Base-by-base conservation (phyloP, 306 rosid species). In the Trifolium repens region DNA sequence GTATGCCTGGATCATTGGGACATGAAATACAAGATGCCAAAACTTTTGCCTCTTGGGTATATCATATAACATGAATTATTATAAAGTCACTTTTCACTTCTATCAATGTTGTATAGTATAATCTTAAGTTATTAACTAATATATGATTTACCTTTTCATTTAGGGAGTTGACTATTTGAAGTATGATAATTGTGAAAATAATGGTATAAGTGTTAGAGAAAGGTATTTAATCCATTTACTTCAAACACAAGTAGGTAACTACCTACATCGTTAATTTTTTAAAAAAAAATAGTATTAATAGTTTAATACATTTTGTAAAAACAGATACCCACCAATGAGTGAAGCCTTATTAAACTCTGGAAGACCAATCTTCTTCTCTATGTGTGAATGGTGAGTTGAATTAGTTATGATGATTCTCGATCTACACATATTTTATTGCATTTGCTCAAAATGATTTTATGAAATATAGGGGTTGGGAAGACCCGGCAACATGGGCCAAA, bases 41-140 rank as follows among this genome's bases (percentile, higher is more conserved):
- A 46, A 73, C 92, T 24, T 90, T 90, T 68, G 90, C 92, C 73
- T 87, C 89, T 13, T 87, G 96, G 96, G 96, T 90, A 64, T 4
- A 64, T 2, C 8, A 78, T 17, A 3, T 61, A 37, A 44, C 9
- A 16, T 15, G 7, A 12, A 61, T 60, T 1, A 22, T 54, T 22
- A 44, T 9, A 55, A 42, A 53, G 7, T 44, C 35, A 40, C 50
- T 32, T 67, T 40, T 26, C 68, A 50, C 47, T 39, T 17, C 5
- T n/a, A 47, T 19, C 0, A 70, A 32, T 24, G 15, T 32, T 35
- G 30, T 4, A 37, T 43, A 3, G 0, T 69, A 32, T 14, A 44
- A 9, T 13, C 8, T 37, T 13, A 59, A 3, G 9, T 26, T 59
- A 37, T 26, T 13, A 69, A 65, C 22, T 1, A 64, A 49, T 8